These are phyloP conservation scores for Pyrus pyrifolia DNA, from an alignment of 306 rosid genomes.

Conservation along the genomic window DNA sequence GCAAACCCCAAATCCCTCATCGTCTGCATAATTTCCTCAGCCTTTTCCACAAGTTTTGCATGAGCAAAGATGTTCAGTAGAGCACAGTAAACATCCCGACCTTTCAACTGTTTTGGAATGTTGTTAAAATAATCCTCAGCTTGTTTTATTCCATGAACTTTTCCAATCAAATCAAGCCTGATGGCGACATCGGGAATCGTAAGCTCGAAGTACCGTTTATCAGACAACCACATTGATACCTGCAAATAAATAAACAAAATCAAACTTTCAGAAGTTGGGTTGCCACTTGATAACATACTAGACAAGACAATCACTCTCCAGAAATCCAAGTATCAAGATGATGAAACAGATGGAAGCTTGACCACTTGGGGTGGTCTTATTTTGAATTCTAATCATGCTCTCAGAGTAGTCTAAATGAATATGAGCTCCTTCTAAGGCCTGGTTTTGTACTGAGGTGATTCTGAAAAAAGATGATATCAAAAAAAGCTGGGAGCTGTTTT, in stretches of 20 bases:
- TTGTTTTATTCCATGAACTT: slow-evolving; percentile 24
- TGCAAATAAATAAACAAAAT: neutral
- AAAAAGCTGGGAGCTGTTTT: too few relatives aligned
- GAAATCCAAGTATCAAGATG: too few relatives aligned
- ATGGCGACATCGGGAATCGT: neutral
- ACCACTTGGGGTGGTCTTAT: too few relatives aligned
- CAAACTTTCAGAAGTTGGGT: neutral
- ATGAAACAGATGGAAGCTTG: too few relatives aligned
- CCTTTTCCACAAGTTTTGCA: slow-evolving; percentile 16
- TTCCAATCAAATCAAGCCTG: slow-evolving; percentile 21
- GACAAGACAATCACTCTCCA: neutral
- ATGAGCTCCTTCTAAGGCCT: too few relatives aligned
- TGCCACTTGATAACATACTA: neutral
- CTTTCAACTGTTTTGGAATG: slow-evolving; percentile 13
- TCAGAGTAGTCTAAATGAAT: neutral
- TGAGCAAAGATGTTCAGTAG: slow-evolving; percentile 21
- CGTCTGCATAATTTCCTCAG: slow-evolving; percentile 20
- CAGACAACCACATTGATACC: slow-evolving; percentile 23
- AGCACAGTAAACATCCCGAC: slow-evolving; percentile 1
- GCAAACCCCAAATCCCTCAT: slow-evolving; percentile 18
- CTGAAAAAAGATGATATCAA: too few relatives aligned
- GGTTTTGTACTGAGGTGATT: too few relatives aligned
- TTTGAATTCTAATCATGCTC: neutral
- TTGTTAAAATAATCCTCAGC: slow-evolving; percentile 24
- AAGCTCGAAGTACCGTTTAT: slow-evolving; percentile 12